These are phyloP conservation scores for Hymenoscyphus occultus DNA, from an alignment of 2,329 filamentous ascomycete species.

Conservation along the genomic window DNA sequence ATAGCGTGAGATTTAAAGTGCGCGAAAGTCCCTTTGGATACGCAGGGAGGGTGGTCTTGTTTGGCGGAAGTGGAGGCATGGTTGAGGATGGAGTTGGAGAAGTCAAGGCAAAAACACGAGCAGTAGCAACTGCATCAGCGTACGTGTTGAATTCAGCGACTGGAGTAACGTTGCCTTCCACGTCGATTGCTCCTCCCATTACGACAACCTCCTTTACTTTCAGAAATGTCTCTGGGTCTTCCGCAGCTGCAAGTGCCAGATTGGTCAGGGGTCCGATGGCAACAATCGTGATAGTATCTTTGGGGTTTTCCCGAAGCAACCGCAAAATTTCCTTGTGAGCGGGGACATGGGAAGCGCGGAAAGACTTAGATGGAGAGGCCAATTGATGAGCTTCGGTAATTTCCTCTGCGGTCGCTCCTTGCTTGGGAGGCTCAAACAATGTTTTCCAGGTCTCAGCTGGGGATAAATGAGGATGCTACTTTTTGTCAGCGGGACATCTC, in stretches of 20 bases:
- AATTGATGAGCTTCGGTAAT: conserved; percentile 35
- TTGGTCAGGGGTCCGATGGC: conserved; percentile 93
- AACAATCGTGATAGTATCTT: conserved; percentile 83
- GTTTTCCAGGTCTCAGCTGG: conserved; percentile 72
- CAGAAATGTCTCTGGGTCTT: conserved; percentile 86
- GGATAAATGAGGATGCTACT: conserved; percentile 67
- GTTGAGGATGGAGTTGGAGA: conserved; percentile 72
- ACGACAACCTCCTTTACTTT: conserved; percentile 87
- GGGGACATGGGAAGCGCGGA: conserved; percentile 69
- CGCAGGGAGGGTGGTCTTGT: conserved; percentile 49
- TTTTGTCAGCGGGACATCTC: conserved; percentile 24
- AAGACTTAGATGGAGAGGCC: conserved; percentile 49
- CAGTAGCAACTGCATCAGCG: conserved; percentile 77
- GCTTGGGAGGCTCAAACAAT: conserved; percentile 54
- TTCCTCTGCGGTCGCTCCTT: conserved; percentile 46
- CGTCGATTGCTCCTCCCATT: conserved; percentile 85
- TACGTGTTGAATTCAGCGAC: conserved; percentile 94
- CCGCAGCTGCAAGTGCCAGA: conserved; percentile 79
- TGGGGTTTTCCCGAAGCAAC: conserved; percentile 75
- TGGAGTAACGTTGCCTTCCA: conserved; percentile 79
- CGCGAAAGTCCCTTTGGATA: conserved; percentile 65
- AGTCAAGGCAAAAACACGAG: conserved; percentile 74
- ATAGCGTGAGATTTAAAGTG: conserved; percentile 64
- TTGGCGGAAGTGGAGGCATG: conserved; percentile 66
- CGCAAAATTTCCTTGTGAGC: conserved; percentile 88